Evolutionary conservation across 176 grass and related monocot genomes (phyloP).

Genomic region (Pontederia crassipes): DNA sequence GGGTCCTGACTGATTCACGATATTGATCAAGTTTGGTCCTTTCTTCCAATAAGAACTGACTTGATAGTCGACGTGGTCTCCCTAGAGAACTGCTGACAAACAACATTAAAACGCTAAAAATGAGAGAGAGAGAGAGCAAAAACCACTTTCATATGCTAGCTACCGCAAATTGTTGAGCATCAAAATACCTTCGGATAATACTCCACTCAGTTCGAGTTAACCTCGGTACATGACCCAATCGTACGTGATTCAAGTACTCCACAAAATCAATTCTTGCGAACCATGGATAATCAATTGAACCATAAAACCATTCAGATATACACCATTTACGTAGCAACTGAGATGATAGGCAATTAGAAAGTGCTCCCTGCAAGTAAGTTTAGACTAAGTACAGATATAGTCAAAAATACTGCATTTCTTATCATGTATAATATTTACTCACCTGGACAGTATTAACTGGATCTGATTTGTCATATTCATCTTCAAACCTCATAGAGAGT

Average conservation of each 20-base stretch:
- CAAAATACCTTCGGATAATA: slow-evolving; percentile 41
- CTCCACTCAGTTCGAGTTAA: slow-evolving; percentile 60
- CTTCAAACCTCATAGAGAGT: not conserved
- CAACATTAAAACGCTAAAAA: slow-evolving; percentile 1
- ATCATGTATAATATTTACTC: slow-evolving; percentile 14
- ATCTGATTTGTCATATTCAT: not conserved
- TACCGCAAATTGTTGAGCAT: slow-evolving; percentile 1
- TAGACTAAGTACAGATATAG: no score
- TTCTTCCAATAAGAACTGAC: slow-evolving; percentile 40
- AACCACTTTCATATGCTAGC: slow-evolving; percentile 10
- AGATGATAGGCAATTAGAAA: slow-evolving; percentile 44
- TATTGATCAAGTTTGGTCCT: slow-evolving; percentile 50
- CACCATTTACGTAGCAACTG: slow-evolving; percentile 56
- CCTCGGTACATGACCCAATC: slow-evolving; percentile 38
- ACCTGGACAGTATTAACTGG: no score
- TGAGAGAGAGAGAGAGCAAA: slow-evolving; percentile 5
- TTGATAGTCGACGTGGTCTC: slow-evolving; percentile 49
- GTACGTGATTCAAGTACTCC: slow-evolving; percentile 48
- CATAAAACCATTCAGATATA: slow-evolving; percentile 71
- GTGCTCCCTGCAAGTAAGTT: slow-evolving; percentile 23
- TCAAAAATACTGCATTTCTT: slow-evolving; percentile 6
- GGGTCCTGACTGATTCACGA: slow-evolving; percentile 40
- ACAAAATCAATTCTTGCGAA: slow-evolving; percentile 60
- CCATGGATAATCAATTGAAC: slow-evolving; percentile 74
- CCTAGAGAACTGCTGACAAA: slow-evolving; percentile 59